Percentiles rank a stretch among this genome's conserved stretches.
Evolutionary conservation across 2,329 filamentous ascomycete genomes (phyloP).

Genomic region (Talaromyces sp.): DNA sequence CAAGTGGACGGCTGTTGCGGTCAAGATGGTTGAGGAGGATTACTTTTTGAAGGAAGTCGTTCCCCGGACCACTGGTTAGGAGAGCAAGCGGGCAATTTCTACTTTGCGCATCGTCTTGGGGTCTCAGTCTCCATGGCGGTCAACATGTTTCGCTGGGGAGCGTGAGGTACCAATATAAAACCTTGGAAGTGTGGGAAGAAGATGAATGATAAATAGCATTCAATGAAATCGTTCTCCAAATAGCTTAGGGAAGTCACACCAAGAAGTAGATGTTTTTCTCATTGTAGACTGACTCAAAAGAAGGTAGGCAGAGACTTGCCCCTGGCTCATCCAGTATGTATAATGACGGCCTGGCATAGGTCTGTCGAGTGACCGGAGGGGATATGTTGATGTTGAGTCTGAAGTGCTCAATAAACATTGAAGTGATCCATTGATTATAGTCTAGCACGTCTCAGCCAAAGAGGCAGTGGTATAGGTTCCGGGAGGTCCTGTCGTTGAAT

Average conservation of each 20-base stretch:
- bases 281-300: neutral
- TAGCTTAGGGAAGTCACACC: neutral
- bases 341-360: neutral
- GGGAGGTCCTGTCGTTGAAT: neutral
- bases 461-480: neutral
- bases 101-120: neutral
- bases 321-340: neutral
- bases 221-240: neutral
- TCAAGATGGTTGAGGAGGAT: constrained; percentile 17
- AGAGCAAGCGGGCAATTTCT: neutral
- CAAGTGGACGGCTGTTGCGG: constrained; percentile 14
- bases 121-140: too few species aligned
- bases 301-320: neutral
- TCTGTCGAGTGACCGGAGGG: too few species aligned
- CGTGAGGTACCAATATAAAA: too few species aligned
- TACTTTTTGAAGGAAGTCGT: constrained; percentile 16
- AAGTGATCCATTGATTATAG: neutral
- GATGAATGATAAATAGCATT: too few species aligned
- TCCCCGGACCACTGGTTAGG: constrained; percentile 7
- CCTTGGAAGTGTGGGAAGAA: too few species aligned
- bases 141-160: too few species aligned
- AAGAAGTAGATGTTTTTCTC: neutral
- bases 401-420: neutral
- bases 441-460: neutral
- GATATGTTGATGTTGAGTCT: neutral